Base-by-base conservation (phyloP, 495 filamentous ascomycete genomes). In the Acidiella bohemica region DNA sequence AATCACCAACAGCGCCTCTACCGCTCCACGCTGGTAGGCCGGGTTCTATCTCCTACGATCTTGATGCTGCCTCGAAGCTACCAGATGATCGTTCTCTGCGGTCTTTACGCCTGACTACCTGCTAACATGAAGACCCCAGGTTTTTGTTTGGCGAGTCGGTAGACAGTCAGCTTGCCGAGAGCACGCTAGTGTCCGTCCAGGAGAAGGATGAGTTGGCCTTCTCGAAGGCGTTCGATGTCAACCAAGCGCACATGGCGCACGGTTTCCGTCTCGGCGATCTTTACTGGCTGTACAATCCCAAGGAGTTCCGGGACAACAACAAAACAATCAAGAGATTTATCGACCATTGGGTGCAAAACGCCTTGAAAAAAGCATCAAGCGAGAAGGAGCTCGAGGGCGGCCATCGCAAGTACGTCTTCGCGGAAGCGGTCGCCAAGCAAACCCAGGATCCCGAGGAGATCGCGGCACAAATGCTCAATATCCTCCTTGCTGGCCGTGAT, bases 81-180 rank as follows among this genome's bases (percentile, higher is more conserved):
- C n/a, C n/a, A n/a, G n/a, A n/a, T n/a, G n/a, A n/a, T n/a, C n/a
- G n/a, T n/a, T n/a, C n/a, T n/a, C n/a, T n/a, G n/a, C n/a, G n/a
- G n/a, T n/a, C n/a, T n/a, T n/a, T n/a, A n/a, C n/a, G n/a, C n/a
- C n/a, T n/a, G n/a, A n/a, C n/a, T n/a, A n/a, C n/a, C n/a, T n/a
- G n/a, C n/a, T n/a, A n/a, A n/a, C n/a, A n/a, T n/a, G n/a, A n/a
- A n/a, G n/a, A n/a, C n/a, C n/a, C n/a, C n/a, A n/a, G n/a, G n/a
- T 93, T 90, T 54, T 62, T 95, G 24, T 69, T 93, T n/a, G 87
- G 87, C 11, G 63, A 76, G 33, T 73, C 75, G 36, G 74, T 83
- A 11, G 68, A 80, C 44, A 84, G 75, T 23, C 58, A 61, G 26
- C 25, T 61, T n/a, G 36, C 41, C 3, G 49, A 51, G 14, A 39